These are phyloP conservation scores for Pseudovirgaria hyperparasitica DNA, from an alignment of 2,329 filamentous ascomycete genomes.

Conservation along the genomic window DNA sequence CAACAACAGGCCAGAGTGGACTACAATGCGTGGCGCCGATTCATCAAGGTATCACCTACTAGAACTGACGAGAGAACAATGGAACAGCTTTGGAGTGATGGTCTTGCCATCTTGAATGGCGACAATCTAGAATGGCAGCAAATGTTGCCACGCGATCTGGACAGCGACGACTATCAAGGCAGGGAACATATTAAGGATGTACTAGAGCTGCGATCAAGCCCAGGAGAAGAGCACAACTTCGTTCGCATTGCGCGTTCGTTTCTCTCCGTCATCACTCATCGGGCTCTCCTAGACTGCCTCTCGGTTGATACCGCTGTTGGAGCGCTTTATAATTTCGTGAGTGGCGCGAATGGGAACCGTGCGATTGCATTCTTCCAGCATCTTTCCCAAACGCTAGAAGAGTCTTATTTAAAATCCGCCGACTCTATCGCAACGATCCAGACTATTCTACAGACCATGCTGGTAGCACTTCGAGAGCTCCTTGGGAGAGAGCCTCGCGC, in stretches of 20 bases:
- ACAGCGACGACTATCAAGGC: conserved; percentile 14
- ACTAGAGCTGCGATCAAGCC: conserved; percentile 6
- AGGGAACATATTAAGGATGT: conserved; percentile 15
- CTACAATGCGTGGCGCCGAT: conserved; percentile 17
- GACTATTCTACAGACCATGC: conserved; percentile 6
- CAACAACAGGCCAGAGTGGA: conserved; percentile 11
- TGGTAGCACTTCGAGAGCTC: conserved; percentile 10
- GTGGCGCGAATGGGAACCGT: conserved; percentile 16
- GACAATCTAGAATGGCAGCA: conserved; percentile 19
- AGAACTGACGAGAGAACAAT: conserved; percentile 9
- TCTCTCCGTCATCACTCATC: conserved; percentile 20
- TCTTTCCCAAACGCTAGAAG: conserved; percentile 8
- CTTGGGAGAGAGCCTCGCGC: conserved; percentile 10
- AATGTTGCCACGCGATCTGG: conserved; percentile 18
- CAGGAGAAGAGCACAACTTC: conserved; percentile 3
- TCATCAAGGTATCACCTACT: conserved; percentile 10
- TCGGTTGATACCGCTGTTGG: conserved; percentile 22
- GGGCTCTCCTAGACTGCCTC: conserved; percentile 19
- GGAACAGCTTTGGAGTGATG: conserved; percentile 15
- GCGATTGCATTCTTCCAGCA: conserved; percentile 20
- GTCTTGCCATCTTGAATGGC: conserved; percentile 14
- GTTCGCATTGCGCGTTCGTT: conserved; percentile 8
- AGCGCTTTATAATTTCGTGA: conserved; percentile 22
- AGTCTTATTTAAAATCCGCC: background rate
- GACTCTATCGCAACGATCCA: conserved; percentile 1